Base-by-base conservation (phyloP, 345 rosid species). In the Eucalyptus caleyi region DNA sequence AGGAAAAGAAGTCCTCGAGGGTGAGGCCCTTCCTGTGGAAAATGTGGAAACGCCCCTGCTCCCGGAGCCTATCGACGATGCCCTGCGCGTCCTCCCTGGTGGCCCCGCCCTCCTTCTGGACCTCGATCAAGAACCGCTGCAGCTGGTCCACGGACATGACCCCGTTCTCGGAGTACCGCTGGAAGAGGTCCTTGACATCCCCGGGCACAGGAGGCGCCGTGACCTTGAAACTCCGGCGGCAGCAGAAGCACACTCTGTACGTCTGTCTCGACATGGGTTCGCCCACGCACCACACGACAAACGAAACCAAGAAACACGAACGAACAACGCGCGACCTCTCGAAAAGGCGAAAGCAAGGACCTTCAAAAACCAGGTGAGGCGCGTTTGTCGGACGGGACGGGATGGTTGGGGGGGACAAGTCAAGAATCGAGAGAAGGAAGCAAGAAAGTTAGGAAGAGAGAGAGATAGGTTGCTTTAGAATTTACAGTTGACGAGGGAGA, bases 221-320 rank as follows among this genome's bases (percentile, higher is more conserved):
- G 67, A 89, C 86, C 91, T 92, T 89, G 92, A 95, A 95, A 89
- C 90, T 91, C 91, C 96, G 92, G 91, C 92, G 92, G 92, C 93
- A 94, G 91, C 95, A 93, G 90, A 94, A 92, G 93, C 96, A 95
- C 80, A 91, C 92, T 87, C 80, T 91, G 95, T 92, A 94, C 77
- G 93, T 87, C 92, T 93, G 93, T 89, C 87, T 92, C 26, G 86
- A 34, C 88, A 83, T 86, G 85, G 47, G 82, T 72, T 42, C 83
- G 37, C 32, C 37, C 77, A 65, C 37, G 11, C 37, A 62, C 69
- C 9, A 62, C 69, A 18, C 81, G 5, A 65, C 72, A 16, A 9
- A 30, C 72, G 34, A 62, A 62, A 30, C 69, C 16, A n/a, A 62
- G 32, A 62, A 27, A 62, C 69, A 5, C 72, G 2, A 62, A 3